Evolutionary conservation across 352 stramenopile genomes (phyloP).

Genomic region (Phytophthora pisi): DNA sequence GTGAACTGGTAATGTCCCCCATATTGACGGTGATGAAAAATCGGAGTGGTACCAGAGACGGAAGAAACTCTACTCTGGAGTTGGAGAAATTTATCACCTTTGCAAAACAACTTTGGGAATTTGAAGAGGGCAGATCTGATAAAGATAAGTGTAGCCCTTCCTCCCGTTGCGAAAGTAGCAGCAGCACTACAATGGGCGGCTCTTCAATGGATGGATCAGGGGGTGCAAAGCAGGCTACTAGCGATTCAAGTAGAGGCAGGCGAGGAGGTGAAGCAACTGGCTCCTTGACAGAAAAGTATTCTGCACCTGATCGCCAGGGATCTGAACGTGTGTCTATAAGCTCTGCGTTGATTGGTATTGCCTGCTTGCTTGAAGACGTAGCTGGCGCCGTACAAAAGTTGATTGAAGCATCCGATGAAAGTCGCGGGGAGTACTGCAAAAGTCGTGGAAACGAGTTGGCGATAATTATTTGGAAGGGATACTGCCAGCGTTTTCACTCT

Average conservation of each 20-base stretch:
- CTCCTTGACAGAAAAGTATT: not conserved
- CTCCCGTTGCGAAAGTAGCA: slow-evolving; percentile 26
- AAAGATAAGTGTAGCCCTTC: slow-evolving; percentile 6
- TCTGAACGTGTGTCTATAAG: slow-evolving; percentile 20
- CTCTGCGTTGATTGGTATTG: slow-evolving; percentile 44
- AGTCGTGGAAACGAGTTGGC: slow-evolving; percentile 14
- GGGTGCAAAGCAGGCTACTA: slow-evolving; percentile 8
- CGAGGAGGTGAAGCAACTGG: not conserved
- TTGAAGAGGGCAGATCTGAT: not conserved
- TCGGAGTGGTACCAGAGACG: not conserved
- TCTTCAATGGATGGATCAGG: slow-evolving; percentile 13
- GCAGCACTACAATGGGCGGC: slow-evolving; percentile 17
- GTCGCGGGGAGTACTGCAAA: slow-evolving; percentile 4
- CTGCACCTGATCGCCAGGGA: not conserved
- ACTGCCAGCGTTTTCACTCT: slow-evolving; percentile 47
- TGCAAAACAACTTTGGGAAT: slow-evolving; percentile 28
- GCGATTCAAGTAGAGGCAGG: not conserved
- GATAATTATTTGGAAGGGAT: slow-evolving; percentile 43
- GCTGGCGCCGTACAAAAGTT: slow-evolving; percentile 44
- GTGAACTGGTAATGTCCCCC: slow-evolving; percentile 50
- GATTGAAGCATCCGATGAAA: slow-evolving; percentile 29
- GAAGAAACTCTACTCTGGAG: slow-evolving; percentile 16
- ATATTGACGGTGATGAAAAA: slow-evolving; percentile 30
- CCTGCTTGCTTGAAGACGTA: slow-evolving; percentile 60
- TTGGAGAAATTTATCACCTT: slow-evolving; percentile 40